phyloP scores from a whole-genome alignment of 148 eudicot genomes.

The Salicornia ramosissima region DNA sequence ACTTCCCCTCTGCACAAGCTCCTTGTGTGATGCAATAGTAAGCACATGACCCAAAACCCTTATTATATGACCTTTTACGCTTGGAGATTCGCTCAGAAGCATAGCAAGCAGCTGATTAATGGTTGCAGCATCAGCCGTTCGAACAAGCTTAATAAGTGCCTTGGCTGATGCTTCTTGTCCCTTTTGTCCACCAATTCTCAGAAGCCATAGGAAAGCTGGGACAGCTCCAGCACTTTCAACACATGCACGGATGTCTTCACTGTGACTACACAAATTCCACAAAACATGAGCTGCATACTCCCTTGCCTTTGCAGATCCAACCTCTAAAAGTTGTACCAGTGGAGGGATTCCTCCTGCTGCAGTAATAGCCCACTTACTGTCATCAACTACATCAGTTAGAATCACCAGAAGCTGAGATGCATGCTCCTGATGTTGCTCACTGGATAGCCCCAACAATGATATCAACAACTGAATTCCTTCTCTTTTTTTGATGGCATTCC shows the following conservation, averaged over 20 bases:
- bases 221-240: conserved; percentile 85
- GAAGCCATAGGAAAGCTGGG: conserved; percentile 68
- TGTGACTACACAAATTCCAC: conserved; percentile 66
- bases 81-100: conserved; percentile 67
- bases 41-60: conserved; percentile 69
- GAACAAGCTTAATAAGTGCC: conserved; percentile 57
- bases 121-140: conserved; percentile 51
- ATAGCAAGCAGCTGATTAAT: conserved; percentile 68
- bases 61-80: conserved; percentile 51
- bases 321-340: conserved; percentile 65
- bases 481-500: conserved; percentile 72
- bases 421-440: conserved; percentile 83
- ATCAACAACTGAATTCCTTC: conserved; percentile 81
- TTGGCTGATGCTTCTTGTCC: conserved; percentile 71
- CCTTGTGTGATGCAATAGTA: conserved; percentile 48
- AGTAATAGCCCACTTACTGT: conserved; percentile 92
- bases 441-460: conserved; percentile 62
- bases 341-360: conserved; percentile 96
- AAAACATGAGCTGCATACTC: conserved; percentile 62
- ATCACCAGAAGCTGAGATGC: conserved; percentile 59
- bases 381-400: conserved; percentile 65
- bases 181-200: conserved; percentile 59
- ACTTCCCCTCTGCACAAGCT: conserved; percentile 57
- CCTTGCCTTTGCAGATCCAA: conserved; percentile 70
- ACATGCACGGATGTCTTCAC: conserved; percentile 78